phyloP scores from a whole-genome alignment of 2,329 filamentous ascomycete species.

The Trichoderma atrobrunneum region DNA sequence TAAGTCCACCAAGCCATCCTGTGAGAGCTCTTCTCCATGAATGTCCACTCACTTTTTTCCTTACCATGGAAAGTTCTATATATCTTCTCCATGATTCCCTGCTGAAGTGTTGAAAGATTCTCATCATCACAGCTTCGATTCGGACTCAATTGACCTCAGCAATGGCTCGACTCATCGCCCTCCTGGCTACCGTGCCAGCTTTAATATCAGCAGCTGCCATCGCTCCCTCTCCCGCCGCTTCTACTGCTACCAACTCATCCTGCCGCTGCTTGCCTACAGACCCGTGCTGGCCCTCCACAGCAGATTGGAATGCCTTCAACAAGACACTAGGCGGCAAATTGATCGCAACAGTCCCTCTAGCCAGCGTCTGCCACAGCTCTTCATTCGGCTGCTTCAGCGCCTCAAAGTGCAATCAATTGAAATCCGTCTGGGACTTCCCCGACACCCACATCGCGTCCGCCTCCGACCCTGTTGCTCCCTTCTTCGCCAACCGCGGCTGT shows the following conservation, averaged over 20 bases:
- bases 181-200: background rate
- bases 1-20: background rate
- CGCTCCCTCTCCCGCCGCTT: too few relatives aligned
- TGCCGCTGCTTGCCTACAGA: constrained; percentile 47
- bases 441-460: background rate
- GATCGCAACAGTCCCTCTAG: constrained; percentile 51
- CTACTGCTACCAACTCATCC: background rate
- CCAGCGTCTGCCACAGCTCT: constrained; percentile 45
- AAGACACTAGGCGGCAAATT: constrained; percentile 49
- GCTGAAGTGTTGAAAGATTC: background rate
- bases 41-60: background rate
- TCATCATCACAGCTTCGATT: background rate
- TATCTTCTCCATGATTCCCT: background rate
- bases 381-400: constrained; percentile 39
- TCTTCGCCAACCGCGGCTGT: constrained; percentile 13
- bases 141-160: background rate
- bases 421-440: background rate
- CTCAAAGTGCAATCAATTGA: constrained; percentile 33
- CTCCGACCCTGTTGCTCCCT: constrained; percentile 7
- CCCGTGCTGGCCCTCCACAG: constrained; percentile 48
- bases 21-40: background rate
- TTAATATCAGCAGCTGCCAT: background rate
- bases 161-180: background rate
- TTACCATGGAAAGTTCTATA: background rate
- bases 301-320: constrained; percentile 51